Evolutionary conservation across 2,329 filamentous ascomycete species (phyloP).

Genomic region (Dendryphion nanum): DNA sequence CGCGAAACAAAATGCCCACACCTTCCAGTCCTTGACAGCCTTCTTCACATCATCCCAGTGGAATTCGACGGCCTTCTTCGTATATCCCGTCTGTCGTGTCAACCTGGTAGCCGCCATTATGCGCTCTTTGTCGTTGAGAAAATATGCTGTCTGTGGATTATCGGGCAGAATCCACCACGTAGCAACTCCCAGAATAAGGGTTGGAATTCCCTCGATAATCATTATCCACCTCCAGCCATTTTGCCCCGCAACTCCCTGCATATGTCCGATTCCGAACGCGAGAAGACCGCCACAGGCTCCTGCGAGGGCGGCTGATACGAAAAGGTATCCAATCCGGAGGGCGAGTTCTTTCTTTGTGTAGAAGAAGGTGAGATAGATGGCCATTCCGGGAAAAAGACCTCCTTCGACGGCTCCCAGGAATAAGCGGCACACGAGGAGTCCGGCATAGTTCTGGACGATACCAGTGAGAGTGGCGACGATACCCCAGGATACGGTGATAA

Average conservation of each 20-base stretch:
- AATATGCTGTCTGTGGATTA: constrained; percentile 63
- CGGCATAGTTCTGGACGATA: constrained; percentile 62
- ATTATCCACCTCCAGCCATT: constrained; percentile 73
- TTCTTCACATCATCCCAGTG: constrained; percentile 63
- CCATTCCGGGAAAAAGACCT: constrained; percentile 68
- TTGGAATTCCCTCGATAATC: constrained; percentile 59
- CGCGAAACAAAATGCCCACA: constrained; percentile 66
- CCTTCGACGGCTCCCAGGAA: constrained; percentile 69
- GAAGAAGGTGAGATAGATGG: constrained; percentile 71
- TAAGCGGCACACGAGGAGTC: constrained; percentile 66
- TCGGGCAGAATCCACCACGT: constrained; percentile 63
- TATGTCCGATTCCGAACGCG: constrained; percentile 70
- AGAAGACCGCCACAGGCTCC: constrained; percentile 71
- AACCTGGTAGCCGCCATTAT: constrained; percentile 54
- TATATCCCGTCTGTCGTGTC: constrained; percentile 50
- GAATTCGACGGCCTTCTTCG: constrained; percentile 52
- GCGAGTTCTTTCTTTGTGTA: constrained; percentile 73
- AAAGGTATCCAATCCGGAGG: constrained; percentile 70
- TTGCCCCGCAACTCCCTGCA: constrained; percentile 65
- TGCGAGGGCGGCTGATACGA: constrained; percentile 67
- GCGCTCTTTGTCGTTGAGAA: constrained; percentile 59
- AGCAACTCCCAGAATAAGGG: constrained; percentile 54
- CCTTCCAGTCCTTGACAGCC: constrained; percentile 72
- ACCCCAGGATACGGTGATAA: constrained; percentile 61
- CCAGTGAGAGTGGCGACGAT: constrained; percentile 66